Conservation (phyloP, 257 asterid species). For the Anisodus acutangulus region DNA sequence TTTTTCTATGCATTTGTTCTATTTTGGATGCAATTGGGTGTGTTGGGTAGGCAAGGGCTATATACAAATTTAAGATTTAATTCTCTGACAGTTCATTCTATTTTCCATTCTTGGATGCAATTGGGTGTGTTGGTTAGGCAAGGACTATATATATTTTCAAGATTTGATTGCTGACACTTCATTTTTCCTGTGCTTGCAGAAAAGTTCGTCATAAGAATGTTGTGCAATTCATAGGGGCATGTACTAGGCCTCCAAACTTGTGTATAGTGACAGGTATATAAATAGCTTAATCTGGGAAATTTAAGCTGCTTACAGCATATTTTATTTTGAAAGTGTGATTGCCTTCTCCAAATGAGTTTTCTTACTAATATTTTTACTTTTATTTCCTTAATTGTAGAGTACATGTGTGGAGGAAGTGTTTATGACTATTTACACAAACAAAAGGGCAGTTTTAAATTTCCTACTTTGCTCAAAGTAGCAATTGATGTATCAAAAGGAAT, state of each 20-base stretch:
- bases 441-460: slow-evolving; percentile 88
- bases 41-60: slow-evolving; percentile 19
- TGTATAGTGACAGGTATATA: slow-evolving; percentile 91
- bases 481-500: slow-evolving; percentile 93
- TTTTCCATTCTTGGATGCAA: not conserved
- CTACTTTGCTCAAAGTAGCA: slow-evolving; percentile 86
- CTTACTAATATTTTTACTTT: slow-evolving; percentile 1
- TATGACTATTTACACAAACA: slow-evolving; percentile 95
- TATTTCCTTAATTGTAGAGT: slow-evolving; percentile 54
- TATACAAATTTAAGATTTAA: not conserved
- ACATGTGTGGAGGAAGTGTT: slow-evolving; percentile 96
- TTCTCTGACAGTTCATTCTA: slow-evolving; percentile 9
- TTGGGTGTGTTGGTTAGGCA: slow-evolving; percentile 5
- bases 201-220: slow-evolving; percentile 98
- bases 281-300: slow-evolving; percentile 2
- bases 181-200: slow-evolving; percentile 57
- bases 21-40: not conserved
- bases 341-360: not conserved
- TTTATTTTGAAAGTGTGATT: not conserved
- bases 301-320: not conserved
- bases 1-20: not conserved
- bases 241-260: slow-evolving; percentile 88
- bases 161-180: slow-evolving; percentile 12
- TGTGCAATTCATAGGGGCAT: slow-evolving; percentile 97
- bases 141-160: not conserved